Conservation (phyloP, 768 basidiomycete species). For the Strobilomyces echinocephalus region DNA sequence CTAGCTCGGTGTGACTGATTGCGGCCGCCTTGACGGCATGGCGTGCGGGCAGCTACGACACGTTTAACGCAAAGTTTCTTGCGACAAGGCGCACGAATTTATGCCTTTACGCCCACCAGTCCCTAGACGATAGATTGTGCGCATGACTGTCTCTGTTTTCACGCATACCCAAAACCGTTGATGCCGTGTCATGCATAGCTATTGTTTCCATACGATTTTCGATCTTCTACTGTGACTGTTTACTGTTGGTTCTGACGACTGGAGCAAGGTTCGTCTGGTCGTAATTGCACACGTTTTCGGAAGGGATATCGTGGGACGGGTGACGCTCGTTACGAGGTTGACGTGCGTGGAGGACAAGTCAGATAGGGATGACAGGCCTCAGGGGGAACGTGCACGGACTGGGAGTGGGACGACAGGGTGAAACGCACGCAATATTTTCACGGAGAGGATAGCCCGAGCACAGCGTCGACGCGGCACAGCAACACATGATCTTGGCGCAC, state of each 20-base stretch:
- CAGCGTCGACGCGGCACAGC: constrained; percentile 7
- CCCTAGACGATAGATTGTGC: constrained; percentile 30
- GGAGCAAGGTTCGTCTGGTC: constrained; percentile 8
- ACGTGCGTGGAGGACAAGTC: not conserved
- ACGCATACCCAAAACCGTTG: constrained; percentile 3
- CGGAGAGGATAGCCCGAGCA: not conserved
- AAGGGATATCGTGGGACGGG: constrained; percentile 5
- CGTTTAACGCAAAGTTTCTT: constrained; percentile 55
- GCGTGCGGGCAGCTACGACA: constrained; percentile 36
- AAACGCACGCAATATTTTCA: not conserved
- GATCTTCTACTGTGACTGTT: constrained; percentile 27
- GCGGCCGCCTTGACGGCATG: constrained; percentile 11
- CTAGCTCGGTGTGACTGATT: constrained; percentile 15
- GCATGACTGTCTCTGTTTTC: not conserved
- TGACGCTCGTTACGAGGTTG: not conserved
- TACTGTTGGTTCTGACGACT: constrained; percentile 18
- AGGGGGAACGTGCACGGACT: constrained; percentile 13
- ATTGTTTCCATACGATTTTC: constrained; percentile 20
- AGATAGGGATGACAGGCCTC: constrained; percentile 15
- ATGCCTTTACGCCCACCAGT: constrained; percentile 42
- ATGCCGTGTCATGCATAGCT: constrained; percentile 14
- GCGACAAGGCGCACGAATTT: constrained; percentile 54
- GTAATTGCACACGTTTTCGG: constrained; percentile 20
- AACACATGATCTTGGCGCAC: constrained; percentile 5
- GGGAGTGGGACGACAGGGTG: constrained; percentile 1